Evolutionary conservation across 176 grass and related monocot genomes (phyloP).

Genomic region (Eragrostis curvula): DNA sequence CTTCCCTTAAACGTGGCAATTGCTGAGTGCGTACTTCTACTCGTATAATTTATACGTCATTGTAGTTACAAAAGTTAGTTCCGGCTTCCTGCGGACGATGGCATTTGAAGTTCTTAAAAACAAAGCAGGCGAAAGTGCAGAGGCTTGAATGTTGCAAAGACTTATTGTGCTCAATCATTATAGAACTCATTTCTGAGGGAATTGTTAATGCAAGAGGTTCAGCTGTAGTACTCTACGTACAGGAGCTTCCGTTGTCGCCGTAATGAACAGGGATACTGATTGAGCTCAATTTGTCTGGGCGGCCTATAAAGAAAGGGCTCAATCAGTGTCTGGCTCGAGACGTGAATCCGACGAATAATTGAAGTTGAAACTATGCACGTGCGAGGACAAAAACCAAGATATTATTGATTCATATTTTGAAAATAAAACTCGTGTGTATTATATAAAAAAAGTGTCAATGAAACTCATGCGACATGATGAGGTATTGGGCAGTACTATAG

Average conservation of each 20-base stretch:
- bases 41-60: no score
- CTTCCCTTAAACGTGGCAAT: no score
- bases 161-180: slow-evolving; percentile 24
- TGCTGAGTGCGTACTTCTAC: no score
- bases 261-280: slow-evolving; percentile 13
- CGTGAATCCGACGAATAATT: neutral
- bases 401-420: neutral
- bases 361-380: neutral
- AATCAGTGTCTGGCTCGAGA: neutral
- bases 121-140: neutral
- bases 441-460: neutral
- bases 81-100: neutral
- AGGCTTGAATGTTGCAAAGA: slow-evolving; percentile 21
- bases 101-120: slow-evolving; percentile 2
- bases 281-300: neutral
- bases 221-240: slow-evolving; percentile 3
- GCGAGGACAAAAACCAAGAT: neutral
- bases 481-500: no score
- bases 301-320: neutral
- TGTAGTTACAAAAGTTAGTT: no score
- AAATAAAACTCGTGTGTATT: slow-evolving; percentile 1
- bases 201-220: slow-evolving; percentile 12
- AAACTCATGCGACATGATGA: neutral
- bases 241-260: neutral
- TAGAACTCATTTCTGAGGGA: neutral